These are phyloP conservation scores for Hanseniaspora pseudoguilliermondii DNA, from an alignment of 805 yeast species.

Conservation along the genomic window DNA sequence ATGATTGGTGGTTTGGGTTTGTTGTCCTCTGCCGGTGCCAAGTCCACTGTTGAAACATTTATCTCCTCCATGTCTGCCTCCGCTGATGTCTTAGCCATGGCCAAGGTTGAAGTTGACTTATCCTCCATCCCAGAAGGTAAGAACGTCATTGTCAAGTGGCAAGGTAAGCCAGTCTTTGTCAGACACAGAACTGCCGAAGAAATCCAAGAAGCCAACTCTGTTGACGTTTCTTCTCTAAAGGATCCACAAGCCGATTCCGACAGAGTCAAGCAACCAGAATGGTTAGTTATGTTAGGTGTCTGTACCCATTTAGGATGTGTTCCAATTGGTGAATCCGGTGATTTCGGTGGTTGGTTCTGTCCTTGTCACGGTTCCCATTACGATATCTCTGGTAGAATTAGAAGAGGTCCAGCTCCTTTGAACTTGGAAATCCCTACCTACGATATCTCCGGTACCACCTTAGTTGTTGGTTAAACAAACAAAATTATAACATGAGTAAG, in stretches of 20 bases:
- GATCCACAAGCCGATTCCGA: conserved; percentile 90
- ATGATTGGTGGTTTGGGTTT: conserved; percentile 95
- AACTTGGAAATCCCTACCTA: conserved; percentile 94
- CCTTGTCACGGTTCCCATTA: conserved; percentile 99
- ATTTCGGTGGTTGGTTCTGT: conserved; percentile 99
- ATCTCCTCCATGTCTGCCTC: conserved; percentile 91
- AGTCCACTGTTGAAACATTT: conserved; percentile 89
- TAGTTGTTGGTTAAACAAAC: conserved; percentile 66
- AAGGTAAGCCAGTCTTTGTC: conserved; percentile 98
- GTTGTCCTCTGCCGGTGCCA: conserved; percentile 85
- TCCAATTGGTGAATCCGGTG: conserved; percentile 99
- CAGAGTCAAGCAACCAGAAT: conserved; percentile 92
- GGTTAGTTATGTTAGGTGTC: conserved; percentile 98
- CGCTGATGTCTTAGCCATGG: conserved; percentile 98
- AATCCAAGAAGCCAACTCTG: conserved; percentile 83
- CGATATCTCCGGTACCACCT: conserved; percentile 70
- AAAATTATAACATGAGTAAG: too few relatives aligned
- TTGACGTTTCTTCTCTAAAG: conserved; percentile 66
- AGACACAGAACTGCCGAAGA: conserved; percentile 95
- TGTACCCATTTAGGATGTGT: conserved; percentile 99
- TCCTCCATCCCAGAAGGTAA: conserved; percentile 92
- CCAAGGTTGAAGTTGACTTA: conserved; percentile 94
- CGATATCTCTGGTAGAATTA: conserved; percentile 98
- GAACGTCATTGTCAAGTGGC: conserved; percentile 98
- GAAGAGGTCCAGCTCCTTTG: conserved; percentile 99